Base-by-base conservation (phyloP, 768 basidiomycete genomes). In the Leccinum imitatum region DNA sequence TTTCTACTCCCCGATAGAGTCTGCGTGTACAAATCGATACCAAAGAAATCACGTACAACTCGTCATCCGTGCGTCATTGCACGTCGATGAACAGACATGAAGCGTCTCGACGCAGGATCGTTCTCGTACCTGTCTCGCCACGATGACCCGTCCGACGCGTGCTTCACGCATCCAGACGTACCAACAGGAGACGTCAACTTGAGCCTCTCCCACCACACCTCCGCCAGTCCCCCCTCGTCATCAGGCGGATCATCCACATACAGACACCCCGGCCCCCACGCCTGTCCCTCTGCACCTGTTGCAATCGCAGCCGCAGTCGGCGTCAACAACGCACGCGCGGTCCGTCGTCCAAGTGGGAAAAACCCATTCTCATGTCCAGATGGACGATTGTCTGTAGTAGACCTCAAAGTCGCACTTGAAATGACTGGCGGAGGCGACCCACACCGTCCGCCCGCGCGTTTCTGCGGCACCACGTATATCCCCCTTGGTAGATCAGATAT, bases 41-140 rank as follows among this genome's bases (percentile, higher is more conserved):
- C 31, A 44, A 59, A 19, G 15, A 19, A 47, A 5, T 19, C 37
- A 59, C 15, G 14, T 31, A 39, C n/a, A 50, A 30, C 11, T 10
- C 17, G 2, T 39, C 11, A 59, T 15, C 58, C 59, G 1, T 50
- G 27, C 5, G 62, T 66, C 60, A 39, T n/a, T 8, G 56, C 52
- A 3, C 67, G 69, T 46, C 47, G 56, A 53, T 61, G 60, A 21
- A 13, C 51, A 17, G 47, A 48, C 3, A 13, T 23, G 10, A 56
- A 48, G 17, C 60, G 60, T 23, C 61, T 59, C 30, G 66, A 69
- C 8, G 64, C 59, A 25, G 67, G 66, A 51, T 69, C 57, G n/a
- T 69, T 68, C 10, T 66, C 58, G 27, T 64, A 41, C 53, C 56
- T 69, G n/a, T 69, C 65, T 13, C 67, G 61, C 69, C 69, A 69